These are phyloP conservation scores for Neotropicomus parvogracilis DNA, from an alignment of 1,284 basidiomycete species.

Conservation along the genomic window DNA sequence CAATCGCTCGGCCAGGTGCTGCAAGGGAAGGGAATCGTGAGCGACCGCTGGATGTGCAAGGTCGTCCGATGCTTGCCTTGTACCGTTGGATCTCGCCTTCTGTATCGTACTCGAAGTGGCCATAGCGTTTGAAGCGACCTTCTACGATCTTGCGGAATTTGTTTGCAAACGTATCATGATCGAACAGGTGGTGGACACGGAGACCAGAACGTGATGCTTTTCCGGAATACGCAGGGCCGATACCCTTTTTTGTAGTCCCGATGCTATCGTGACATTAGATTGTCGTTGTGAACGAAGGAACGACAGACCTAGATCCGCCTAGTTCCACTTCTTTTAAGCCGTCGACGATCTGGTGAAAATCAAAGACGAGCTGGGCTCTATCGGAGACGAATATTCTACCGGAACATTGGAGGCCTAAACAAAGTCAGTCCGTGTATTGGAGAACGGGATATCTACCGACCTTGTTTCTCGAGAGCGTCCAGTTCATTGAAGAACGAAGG, in stretches of 20 bases:
- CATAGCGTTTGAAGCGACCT: conserved; percentile 96
- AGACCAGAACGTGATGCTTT: conserved; percentile 97
- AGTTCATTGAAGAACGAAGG: conserved; percentile 96
- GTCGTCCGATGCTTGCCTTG: conserved; percentile 49
- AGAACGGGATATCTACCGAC: conserved; percentile 39
- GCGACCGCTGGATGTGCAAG: neutral
- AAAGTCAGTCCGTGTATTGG: conserved; percentile 7
- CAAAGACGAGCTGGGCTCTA: conserved; percentile 95
- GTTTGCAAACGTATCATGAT: conserved; percentile 78
- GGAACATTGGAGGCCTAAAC: conserved; percentile 79
- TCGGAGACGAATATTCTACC: conserved; percentile 91
- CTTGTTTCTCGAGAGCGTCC: conserved; percentile 83
- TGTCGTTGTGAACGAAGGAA: conserved; percentile 1
- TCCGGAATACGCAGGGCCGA: conserved; percentile 96
- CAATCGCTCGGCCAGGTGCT: conserved; percentile 84
- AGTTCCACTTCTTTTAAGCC: conserved; percentile 97
- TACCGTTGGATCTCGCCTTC: conserved; percentile 94
- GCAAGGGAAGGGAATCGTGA: conserved; percentile 1
- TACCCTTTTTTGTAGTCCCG: conserved; percentile 96
- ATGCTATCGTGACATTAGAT: conserved; percentile 54
- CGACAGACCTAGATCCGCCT: conserved; percentile 74
- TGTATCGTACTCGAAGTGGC: conserved; percentile 97
- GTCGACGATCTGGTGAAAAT: conserved; percentile 99
- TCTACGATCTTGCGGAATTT: conserved; percentile 98
- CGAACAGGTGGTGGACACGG: conserved; percentile 94